Conservation (phyloP, 2,329 filamentous ascomycete species). For the Neopestalotiopsis sp. region DNA sequence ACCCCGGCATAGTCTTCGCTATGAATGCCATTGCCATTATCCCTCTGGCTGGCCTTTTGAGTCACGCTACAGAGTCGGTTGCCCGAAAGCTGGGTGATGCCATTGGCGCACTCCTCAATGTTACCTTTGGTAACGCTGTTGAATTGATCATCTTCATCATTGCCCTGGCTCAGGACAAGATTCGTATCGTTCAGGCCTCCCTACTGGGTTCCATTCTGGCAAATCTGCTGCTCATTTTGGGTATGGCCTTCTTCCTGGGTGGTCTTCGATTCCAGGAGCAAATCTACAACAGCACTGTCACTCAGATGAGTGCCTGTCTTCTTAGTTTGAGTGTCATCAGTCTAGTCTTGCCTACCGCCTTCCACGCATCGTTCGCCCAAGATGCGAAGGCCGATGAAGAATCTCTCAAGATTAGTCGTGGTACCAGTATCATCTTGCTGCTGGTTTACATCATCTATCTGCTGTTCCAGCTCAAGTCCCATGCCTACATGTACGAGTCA, state of each 20-base stretch:
- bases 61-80: constrained; percentile 77
- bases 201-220: constrained; percentile 88
- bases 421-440: constrained; percentile 83
- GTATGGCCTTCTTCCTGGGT: constrained; percentile 89
- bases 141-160: constrained; percentile 85
- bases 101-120: constrained; percentile 74
- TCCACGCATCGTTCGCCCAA: constrained; percentile 84
- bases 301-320: constrained; percentile 94
- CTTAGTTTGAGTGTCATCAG: constrained; percentile 91
- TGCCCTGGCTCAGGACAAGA: constrained; percentile 80
- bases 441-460: constrained; percentile 85
- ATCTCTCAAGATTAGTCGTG: constrained; percentile 85
- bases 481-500: constrained; percentile 90
- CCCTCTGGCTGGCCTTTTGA: constrained; percentile 74
- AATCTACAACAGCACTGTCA: constrained; percentile 94
- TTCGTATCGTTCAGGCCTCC: constrained; percentile 90
- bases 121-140: constrained; percentile 81
- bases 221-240: constrained; percentile 86
- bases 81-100: constrained; percentile 76
- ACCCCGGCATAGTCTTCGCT: constrained; percentile 70
- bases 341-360: constrained; percentile 86
- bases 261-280: constrained; percentile 89
- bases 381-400: constrained; percentile 66
- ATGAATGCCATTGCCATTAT: constrained; percentile 80
- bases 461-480: constrained; percentile 89